phyloP scores from a whole-genome alignment of 1,284 basidiomycete genomes.

The Irpex sp. region DNA sequence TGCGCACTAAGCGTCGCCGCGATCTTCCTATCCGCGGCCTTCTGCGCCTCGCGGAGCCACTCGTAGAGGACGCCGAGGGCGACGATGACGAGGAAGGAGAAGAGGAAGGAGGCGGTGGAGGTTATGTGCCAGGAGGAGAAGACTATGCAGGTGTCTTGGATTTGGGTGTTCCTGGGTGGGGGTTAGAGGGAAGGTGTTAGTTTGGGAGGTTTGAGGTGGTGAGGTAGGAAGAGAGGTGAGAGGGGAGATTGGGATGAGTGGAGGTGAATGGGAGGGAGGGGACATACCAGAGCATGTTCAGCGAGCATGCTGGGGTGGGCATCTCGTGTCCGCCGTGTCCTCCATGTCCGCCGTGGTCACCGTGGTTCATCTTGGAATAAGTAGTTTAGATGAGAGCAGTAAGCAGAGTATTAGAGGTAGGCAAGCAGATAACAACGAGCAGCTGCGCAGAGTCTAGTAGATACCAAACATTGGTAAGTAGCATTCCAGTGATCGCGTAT shows the following conservation, averaged over 20 bases:
- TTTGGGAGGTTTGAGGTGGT: background rate
- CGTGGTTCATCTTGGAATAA: constrained; percentile 36
- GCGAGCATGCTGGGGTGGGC: constrained; percentile 45
- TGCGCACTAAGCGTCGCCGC: constrained; percentile 41
- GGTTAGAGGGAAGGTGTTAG: too few relatives aligned
- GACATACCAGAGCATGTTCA: constrained; percentile 69
- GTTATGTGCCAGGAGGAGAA: constrained; percentile 71
- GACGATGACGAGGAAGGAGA: constrained; percentile 62
- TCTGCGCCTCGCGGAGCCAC: constrained; percentile 63
- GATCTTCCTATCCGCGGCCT: constrained; percentile 53
- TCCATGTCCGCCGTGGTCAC: constrained; percentile 41
- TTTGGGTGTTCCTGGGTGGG: constrained; percentile 71
- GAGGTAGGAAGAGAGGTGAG: background rate
- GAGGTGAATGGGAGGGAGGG: background rate
- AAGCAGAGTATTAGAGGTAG: too few relatives aligned
- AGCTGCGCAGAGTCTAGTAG: background rate
- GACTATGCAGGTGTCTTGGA: constrained; percentile 72
- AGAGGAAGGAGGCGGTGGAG: constrained; percentile 48
- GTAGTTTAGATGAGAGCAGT: background rate
- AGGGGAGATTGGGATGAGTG: background rate
- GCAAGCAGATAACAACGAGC: background rate
- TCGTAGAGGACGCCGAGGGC: constrained; percentile 69
- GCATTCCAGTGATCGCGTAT: background rate
- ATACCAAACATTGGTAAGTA: too few relatives aligned
- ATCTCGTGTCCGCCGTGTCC: constrained; percentile 45